These are phyloP conservation scores for Magnolia sinica DNA, from an alignment of 164 flowering plant genomes.

Conservation along the genomic window DNA sequence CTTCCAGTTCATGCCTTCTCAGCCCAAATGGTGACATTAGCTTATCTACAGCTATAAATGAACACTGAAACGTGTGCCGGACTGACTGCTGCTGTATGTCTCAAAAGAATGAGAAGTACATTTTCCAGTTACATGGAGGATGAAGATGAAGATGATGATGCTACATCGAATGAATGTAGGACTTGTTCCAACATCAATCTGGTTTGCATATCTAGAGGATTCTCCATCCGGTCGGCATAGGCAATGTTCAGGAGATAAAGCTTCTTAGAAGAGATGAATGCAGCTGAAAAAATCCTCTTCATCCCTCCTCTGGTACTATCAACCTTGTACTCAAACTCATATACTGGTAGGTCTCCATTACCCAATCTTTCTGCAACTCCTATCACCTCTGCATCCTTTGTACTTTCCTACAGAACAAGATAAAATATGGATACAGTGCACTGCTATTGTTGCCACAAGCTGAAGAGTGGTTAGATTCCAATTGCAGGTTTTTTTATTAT, in stretches of 20 bases:
- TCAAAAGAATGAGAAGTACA: not conserved
- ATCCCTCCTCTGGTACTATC: slow-evolving; percentile 47
- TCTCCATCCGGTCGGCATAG: slow-evolving; percentile 63
- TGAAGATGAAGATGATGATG: slow-evolving; percentile 14
- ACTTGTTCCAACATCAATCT: slow-evolving; percentile 58
- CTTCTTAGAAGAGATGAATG: slow-evolving; percentile 71
- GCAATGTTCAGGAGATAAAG: slow-evolving; percentile 76
- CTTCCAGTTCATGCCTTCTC: no score
- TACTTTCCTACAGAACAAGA: slow-evolving; percentile 62
- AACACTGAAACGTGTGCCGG: not conserved
- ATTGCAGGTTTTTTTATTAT: no score
- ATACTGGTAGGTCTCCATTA: slow-evolving; percentile 56
- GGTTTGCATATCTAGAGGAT: slow-evolving; percentile 50
- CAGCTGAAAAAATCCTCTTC: slow-evolving; percentile 50
- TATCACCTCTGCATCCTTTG: slow-evolving; percentile 65
- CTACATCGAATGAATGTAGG: slow-evolving; percentile 77
- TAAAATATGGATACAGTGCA: not conserved
- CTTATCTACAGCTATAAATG: not conserved
- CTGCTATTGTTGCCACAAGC: not conserved
- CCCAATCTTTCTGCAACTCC: slow-evolving; percentile 63
- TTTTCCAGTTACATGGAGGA: not conserved
- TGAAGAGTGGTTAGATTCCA: not conserved
- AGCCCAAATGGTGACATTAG: not conserved
- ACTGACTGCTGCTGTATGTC: not conserved
- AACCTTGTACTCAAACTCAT: slow-evolving; percentile 71